Percentiles rank a stretch among this genome's conserved stretches.
Evolutionary conservation across 78 protist species (phyloP).

Genomic region (Chrysochromulina parva): DNA sequence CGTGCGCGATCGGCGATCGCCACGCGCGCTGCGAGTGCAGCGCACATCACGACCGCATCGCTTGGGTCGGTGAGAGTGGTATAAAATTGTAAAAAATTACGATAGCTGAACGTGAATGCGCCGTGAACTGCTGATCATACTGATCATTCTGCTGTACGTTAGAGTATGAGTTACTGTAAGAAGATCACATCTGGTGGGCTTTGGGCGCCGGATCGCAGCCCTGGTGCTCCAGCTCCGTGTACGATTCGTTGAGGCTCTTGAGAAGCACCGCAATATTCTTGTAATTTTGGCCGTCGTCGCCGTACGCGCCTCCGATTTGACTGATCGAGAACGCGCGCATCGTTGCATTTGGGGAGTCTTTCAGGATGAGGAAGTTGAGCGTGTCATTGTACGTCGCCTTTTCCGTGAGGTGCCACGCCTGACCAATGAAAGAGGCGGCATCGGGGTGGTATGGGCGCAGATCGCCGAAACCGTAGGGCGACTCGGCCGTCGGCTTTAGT

Average conservation of each 20-base stretch:
- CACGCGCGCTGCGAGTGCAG: too few species aligned
- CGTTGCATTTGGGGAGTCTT: not conserved
- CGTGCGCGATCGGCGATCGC: too few species aligned
- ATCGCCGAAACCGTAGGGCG: not conserved
- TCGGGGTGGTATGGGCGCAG: not conserved
- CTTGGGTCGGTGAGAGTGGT: too few species aligned
- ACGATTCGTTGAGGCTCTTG: not conserved
- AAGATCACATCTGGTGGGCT: too few species aligned
- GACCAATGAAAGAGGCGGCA: not conserved
- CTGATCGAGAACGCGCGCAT: not conserved
- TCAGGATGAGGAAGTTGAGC: not conserved
- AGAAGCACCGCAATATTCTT: not conserved
- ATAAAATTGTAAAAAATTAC: too few species aligned
- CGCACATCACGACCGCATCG: too few species aligned
- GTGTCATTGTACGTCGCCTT: slow-evolving; percentile 14
- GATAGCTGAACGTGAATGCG: too few species aligned
- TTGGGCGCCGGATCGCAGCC: too few species aligned
- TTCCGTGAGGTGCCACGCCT: not conserved
- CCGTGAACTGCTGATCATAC: too few species aligned
- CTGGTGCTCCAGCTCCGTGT: not conserved
- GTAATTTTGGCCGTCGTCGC: slow-evolving; percentile 25
- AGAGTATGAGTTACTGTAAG: too few species aligned
- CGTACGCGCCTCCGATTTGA: slow-evolving; percentile 6
- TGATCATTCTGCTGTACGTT: too few species aligned
- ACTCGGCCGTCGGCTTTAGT: not conserved